Conservation (phyloP, 2,329 filamentous ascomycete genomes). For the Ophiostoma piceae region DNA sequence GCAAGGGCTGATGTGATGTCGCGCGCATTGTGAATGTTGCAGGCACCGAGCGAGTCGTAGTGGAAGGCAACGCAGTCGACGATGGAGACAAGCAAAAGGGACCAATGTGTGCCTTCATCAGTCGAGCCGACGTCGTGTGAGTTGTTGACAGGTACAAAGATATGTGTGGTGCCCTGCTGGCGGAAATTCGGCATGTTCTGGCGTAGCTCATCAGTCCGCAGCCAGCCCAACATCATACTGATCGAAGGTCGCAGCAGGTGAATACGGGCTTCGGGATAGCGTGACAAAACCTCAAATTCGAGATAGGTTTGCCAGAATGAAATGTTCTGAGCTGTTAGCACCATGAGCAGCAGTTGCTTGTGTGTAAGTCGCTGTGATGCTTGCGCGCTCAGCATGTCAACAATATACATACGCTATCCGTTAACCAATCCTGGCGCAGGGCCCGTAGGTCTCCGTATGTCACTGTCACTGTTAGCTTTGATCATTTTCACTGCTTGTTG, state of each 20-base stretch:
- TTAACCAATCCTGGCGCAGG: slow-evolving; percentile 90
- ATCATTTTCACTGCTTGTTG: background rate
- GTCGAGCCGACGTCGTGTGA: slow-evolving; percentile 66
- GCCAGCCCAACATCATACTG: slow-evolving; percentile 67
- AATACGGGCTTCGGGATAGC: slow-evolving; percentile 79
- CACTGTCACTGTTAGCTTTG: slow-evolving; percentile 46
- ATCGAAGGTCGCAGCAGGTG: slow-evolving; percentile 87
- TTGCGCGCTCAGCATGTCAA: background rate
- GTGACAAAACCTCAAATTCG: slow-evolving; percentile 77
- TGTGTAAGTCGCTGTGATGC: background rate
- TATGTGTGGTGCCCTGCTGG: slow-evolving; percentile 66
- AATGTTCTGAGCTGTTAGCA: slow-evolving; percentile 61
- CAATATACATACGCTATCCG: slow-evolving; percentile 70
- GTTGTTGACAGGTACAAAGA: slow-evolving; percentile 95
- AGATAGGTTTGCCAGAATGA: slow-evolving; percentile 98
- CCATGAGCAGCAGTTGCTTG: background rate
- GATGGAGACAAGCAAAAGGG: slow-evolving; percentile 78
- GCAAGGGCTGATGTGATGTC: slow-evolving; percentile 64
- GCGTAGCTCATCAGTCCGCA: slow-evolving; percentile 28
- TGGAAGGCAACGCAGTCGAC: slow-evolving; percentile 92
- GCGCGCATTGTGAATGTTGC: slow-evolving; percentile 70
- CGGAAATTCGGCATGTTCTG: slow-evolving; percentile 64
- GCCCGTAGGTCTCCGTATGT: slow-evolving; percentile 85
- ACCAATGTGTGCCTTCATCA: slow-evolving; percentile 95
- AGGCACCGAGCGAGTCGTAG: slow-evolving; percentile 79